These are phyloP conservation scores for Arxiozyma heterogenica DNA, from an alignment of 1,139 yeast genomes.

Conservation along the genomic window DNA sequence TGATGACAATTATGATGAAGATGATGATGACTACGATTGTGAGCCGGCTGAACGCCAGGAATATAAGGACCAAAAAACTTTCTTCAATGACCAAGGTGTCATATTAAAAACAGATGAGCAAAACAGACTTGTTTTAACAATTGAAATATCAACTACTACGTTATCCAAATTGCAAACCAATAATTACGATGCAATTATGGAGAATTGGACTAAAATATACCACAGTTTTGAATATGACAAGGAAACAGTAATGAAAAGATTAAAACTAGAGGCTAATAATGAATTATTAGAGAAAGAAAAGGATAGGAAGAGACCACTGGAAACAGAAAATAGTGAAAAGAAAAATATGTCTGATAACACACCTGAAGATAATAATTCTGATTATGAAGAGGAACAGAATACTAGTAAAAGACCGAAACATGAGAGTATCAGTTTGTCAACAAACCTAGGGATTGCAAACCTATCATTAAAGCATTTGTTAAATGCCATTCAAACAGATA, in stretches of 20 bases:
- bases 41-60: neutral
- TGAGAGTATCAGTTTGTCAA: slow-evolving; percentile 27
- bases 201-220: slow-evolving; percentile 52
- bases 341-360: slow-evolving; percentile 4
- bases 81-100: slow-evolving; percentile 1
- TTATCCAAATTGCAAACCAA: slow-evolving; percentile 21
- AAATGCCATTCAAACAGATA: slow-evolving; percentile 64
- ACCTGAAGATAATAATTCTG: slow-evolving; percentile 1
- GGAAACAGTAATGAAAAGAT: slow-evolving; percentile 66
- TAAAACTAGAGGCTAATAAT: slow-evolving; percentile 74
- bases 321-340: slow-evolving; percentile 5
- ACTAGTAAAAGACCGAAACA: slow-evolving; percentile 20
- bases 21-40: slow-evolving; percentile 16
- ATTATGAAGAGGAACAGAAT: slow-evolving; percentile 8
- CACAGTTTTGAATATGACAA: slow-evolving; percentile 79
- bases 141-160: slow-evolving; percentile 27
- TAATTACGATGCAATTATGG: slow-evolving; percentile 31
- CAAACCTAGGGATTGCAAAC: slow-evolving; percentile 72
- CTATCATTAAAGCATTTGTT: slow-evolving; percentile 73
- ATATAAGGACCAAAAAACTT: neutral
- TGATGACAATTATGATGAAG: slow-evolving; percentile 20
- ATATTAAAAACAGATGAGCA: slow-evolving; percentile 29
- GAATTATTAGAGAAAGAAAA: slow-evolving; percentile 45
- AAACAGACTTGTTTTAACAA: slow-evolving; percentile 25
- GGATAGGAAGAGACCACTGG: slow-evolving; percentile 18